phyloP scores from a whole-genome alignment of 208 protist genomes.

The Trypanosomatidae sp. region DNA sequence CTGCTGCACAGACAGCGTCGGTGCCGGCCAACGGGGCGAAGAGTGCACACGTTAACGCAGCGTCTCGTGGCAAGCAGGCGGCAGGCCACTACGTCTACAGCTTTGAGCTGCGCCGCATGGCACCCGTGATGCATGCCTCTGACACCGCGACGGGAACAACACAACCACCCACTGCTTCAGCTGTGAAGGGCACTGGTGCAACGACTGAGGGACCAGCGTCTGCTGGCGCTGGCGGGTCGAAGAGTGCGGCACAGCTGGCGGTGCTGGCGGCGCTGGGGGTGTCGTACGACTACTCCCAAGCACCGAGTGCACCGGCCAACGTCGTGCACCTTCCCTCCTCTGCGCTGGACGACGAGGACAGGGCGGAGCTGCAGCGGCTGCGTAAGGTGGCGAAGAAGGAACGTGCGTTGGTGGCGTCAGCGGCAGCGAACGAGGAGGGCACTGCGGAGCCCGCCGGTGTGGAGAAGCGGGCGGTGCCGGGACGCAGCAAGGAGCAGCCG shows the following conservation, averaged over 20 bases:
- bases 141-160: neutral
- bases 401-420: no score
- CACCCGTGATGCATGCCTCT: conserved; percentile 67
- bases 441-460: no score
- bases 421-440: no score
- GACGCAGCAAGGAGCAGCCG: no score
- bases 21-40: neutral
- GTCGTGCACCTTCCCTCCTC: conserved; percentile 18
- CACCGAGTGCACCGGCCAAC: conserved; percentile 14
- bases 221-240: no score
- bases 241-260: conserved; percentile 18
- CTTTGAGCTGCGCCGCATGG: conserved; percentile 90
- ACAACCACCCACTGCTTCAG: neutral
- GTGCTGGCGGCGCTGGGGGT: conserved; percentile 44
- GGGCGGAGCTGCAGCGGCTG: conserved; percentile 33
- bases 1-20: neutral
- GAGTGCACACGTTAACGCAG: no score
- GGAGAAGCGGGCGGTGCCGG: no score
- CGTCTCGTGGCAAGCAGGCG: neutral
- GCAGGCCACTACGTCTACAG: conserved; percentile 58
- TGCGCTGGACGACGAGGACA: conserved; percentile 43
- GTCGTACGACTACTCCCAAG: conserved; percentile 49
- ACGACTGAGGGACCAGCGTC: neutral
- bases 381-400: conserved; percentile 55
- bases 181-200: neutral